Conservation (phyloP, 352 stramenopile species). For the Pilasporangium apinafurcum region DNA sequence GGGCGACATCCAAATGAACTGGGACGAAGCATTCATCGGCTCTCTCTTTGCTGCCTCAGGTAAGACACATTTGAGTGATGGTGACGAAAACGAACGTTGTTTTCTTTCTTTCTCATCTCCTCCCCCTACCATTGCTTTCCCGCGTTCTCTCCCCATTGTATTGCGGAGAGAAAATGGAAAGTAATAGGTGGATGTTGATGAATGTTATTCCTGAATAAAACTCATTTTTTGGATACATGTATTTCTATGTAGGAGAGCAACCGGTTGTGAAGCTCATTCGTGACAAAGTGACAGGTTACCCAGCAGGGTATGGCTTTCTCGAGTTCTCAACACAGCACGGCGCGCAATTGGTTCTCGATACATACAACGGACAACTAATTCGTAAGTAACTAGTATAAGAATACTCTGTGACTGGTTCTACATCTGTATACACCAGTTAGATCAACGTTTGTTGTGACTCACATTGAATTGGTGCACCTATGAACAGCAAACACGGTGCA, state of each 20-base stretch:
- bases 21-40: slow-evolving; percentile 85
- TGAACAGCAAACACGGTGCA: slow-evolving; percentile 76
- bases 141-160: too few species aligned
- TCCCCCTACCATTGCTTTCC: too few species aligned
- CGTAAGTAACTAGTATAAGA: slow-evolving; percentile 26
- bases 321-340: slow-evolving; percentile 83
- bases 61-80: too few species aligned
- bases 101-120: too few species aligned
- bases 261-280: slow-evolving; percentile 88
- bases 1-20: slow-evolving; percentile 88
- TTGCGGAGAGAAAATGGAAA: too few species aligned
- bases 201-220: too few species aligned
- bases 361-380: slow-evolving; percentile 84
- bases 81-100: too few species aligned
- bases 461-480: too few species aligned
- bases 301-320: slow-evolving; percentile 88
- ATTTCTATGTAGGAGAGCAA: slow-evolving; percentile 57
- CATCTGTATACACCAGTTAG: too few species aligned
- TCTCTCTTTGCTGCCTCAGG: slow-evolving; percentile 74
- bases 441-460: background rate
- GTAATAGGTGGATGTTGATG: too few species aligned
- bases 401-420: background rate
- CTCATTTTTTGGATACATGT: too few species aligned
- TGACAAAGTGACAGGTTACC: slow-evolving; percentile 85
- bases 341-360: slow-evolving; percentile 81